phyloP scores from a whole-genome alignment of 1,284 basidiomycete species.

The Melampsora allii-populina region DNA sequence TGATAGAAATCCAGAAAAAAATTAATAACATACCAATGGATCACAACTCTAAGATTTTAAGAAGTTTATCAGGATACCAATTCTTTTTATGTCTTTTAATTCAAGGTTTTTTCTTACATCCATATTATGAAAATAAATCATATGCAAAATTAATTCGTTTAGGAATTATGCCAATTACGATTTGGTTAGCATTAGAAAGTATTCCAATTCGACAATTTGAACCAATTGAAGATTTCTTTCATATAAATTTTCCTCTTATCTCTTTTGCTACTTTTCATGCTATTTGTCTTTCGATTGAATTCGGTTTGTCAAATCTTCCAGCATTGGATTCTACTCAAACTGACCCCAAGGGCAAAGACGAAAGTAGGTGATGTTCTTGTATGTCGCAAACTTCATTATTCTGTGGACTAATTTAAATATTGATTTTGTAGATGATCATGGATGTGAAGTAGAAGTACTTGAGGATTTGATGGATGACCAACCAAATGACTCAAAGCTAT shows the following conservation, averaged over 20 bases:
- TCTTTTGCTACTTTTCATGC: constrained; percentile 41
- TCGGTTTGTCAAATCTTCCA: constrained; percentile 9
- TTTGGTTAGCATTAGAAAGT: constrained; percentile 20
- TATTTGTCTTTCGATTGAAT: constrained; percentile 32
- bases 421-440: no score
- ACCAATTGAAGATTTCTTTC: constrained; percentile 39
- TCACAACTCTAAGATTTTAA: neutral
- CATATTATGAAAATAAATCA: constrained; percentile 13
- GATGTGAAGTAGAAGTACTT: no score
- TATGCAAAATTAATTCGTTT: neutral
- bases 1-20: no score
- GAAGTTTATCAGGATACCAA: constrained; percentile 18
- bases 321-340: constrained; percentile 4
- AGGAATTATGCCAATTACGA: constrained; percentile 28
- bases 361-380: neutral
- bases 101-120: constrained; percentile 34
- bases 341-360: neutral
- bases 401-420: no score
- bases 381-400: no score
- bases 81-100: constrained; percentile 21
- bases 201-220: constrained; percentile 8
- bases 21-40: neutral
- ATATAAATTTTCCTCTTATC: constrained; percentile 25
- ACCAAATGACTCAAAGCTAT: no score
- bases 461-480: no score